Conservation (phyloP, 2,329 filamentous ascomycete genomes). For the Monosporascus sp. region DNA sequence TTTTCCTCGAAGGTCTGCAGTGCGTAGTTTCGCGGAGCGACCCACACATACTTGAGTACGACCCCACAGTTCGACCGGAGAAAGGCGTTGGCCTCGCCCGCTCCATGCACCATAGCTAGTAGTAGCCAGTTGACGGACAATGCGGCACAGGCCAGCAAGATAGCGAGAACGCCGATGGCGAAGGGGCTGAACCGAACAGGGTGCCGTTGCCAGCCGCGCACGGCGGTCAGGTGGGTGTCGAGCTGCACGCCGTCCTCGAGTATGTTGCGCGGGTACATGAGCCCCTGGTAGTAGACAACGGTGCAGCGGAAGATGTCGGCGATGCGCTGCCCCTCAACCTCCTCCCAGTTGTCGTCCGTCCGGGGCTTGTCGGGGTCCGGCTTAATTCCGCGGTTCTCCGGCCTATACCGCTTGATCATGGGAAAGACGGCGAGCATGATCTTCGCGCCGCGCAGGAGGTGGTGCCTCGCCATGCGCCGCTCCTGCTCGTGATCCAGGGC, state of each 20-base stretch:
- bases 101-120: no score
- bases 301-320: conserved; percentile 14
- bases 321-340: conserved; percentile 20
- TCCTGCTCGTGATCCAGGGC: conserved; percentile 3
- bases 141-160: no score
- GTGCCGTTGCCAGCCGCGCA: background rate
- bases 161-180: no score
- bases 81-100: no score
- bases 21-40: no score
- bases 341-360: background rate
- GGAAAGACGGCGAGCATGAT: conserved; percentile 28
- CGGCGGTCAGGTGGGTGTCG: conserved; percentile 9
- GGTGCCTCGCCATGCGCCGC: conserved; percentile 8
- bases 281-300: conserved; percentile 27
- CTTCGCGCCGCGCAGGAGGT: conserved; percentile 23
- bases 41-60: no score
- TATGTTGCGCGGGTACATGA: conserved; percentile 16
- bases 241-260: conserved; percentile 11
- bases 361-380: background rate
- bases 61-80: no score
- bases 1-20: no score
- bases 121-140: no score
- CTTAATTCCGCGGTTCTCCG: conserved; percentile 14
- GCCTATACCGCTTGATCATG: conserved; percentile 21
- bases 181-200: no score